Percentiles rank a stretch among this genome's conserved stretches.
phyloP scores from a whole-genome alignment of 768 basidiomycete genomes.

The Podaxis sp. region DNA sequence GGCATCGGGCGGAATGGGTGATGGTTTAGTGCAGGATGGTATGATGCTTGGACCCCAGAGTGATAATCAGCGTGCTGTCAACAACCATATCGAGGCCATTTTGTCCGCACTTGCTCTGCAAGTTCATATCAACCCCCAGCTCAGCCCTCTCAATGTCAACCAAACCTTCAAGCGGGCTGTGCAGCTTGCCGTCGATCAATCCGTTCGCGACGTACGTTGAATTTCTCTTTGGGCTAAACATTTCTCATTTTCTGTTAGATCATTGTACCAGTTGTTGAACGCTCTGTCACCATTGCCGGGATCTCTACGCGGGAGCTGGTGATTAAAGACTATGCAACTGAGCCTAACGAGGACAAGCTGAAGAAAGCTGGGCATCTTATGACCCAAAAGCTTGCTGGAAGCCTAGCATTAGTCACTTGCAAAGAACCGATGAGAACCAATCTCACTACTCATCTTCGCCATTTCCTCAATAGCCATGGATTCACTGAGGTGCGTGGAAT shows the following conservation, averaged over 20 bases:
- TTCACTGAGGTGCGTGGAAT: constrained; percentile 66
- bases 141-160: constrained; percentile 71
- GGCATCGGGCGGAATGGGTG: neutral
- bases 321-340: constrained; percentile 93
- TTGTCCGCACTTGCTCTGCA: constrained; percentile 64
- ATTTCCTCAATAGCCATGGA: constrained; percentile 78
- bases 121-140: constrained; percentile 74
- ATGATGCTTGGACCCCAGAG: constrained; percentile 43
- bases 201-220: constrained; percentile 80
- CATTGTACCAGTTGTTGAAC: constrained; percentile 94
- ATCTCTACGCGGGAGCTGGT: constrained; percentile 96
- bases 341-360: constrained; percentile 85
- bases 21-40: constrained; percentile 4
- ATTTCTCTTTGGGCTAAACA: neutral
- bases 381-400: constrained; percentile 96
- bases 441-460: constrained; percentile 84
- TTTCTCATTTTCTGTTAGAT: constrained; percentile 47
- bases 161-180: constrained; percentile 87
- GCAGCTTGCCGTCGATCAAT: constrained; percentile 85
- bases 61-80: constrained; percentile 55
- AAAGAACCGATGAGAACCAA: constrained; percentile 95
- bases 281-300: constrained; percentile 96
- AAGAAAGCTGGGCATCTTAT: constrained; percentile 91
- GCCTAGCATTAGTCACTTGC: constrained; percentile 94
- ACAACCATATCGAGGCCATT: constrained; percentile 78